These are phyloP conservation scores for Stromatinia cepivora DNA, from an alignment of 2,329 filamentous ascomycete species.

Conservation along the genomic window DNA sequence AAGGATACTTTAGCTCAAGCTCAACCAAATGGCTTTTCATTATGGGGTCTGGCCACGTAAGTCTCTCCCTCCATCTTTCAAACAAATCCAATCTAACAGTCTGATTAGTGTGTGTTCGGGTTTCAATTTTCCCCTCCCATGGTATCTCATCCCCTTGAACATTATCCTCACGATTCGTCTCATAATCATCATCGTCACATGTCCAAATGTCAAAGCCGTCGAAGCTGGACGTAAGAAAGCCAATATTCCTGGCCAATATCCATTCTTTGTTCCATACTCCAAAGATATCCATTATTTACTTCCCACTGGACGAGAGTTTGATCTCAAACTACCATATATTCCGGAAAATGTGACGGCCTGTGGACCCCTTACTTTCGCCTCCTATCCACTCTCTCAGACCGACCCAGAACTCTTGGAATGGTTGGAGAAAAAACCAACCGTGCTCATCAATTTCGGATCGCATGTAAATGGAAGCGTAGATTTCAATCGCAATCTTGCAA, in stretches of 20 bases:
- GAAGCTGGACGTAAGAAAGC: conserved; percentile 35
- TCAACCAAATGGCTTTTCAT: conserved; percentile 43
- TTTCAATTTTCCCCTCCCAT: conserved; percentile 50
- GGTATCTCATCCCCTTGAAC: conserved; percentile 46
- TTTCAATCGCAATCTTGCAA: conserved; percentile 45
- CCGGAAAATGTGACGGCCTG: conserved; percentile 48
- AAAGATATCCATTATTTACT: conserved; percentile 37
- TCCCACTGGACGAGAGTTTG: conserved; percentile 31
- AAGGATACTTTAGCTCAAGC: conserved; percentile 44
- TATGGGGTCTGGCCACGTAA: conserved; percentile 46
- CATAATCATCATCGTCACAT: conserved; percentile 29
- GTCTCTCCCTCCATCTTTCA: conserved; percentile 28
- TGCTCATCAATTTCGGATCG: conserved; percentile 53
- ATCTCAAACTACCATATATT: conserved; percentile 45
- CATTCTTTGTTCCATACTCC: conserved; percentile 38
- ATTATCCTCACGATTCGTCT: conserved; percentile 43
- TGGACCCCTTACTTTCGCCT: conserved; percentile 49
- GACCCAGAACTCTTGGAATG: conserved; percentile 48
- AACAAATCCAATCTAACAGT: background rate
- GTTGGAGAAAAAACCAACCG: conserved; percentile 46
- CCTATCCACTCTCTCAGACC: conserved; percentile 41
- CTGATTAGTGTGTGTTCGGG: conserved; percentile 39
- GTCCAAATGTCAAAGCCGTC: conserved; percentile 32
- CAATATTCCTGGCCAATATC: conserved; percentile 33
- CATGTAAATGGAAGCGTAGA: conserved; percentile 28